These are phyloP conservation scores for Apiospora kogelbergensis DNA, from an alignment of 2,329 filamentous ascomycete species.

Conservation along the genomic window DNA sequence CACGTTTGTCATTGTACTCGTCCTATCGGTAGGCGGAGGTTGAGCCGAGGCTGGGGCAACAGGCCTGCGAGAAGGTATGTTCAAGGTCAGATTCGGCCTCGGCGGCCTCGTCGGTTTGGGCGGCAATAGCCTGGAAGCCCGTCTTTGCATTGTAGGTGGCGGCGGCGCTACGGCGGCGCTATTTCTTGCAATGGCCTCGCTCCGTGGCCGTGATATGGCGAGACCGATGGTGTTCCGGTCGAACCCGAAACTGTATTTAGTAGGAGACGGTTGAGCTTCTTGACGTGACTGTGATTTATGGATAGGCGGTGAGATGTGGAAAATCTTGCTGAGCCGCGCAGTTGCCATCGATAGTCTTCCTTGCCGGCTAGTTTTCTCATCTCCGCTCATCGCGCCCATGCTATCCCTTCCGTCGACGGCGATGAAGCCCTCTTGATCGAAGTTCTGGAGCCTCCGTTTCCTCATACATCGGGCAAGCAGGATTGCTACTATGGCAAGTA, in stretches of 20 bases:
- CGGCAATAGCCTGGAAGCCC: constrained; percentile 44
- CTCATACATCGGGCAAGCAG: constrained; percentile 43
- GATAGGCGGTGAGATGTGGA: constrained; percentile 44
- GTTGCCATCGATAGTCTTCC: constrained; percentile 16
- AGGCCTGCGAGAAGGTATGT: constrained; percentile 29
- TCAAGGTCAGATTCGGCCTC: constrained; percentile 43
- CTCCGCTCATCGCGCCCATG: constrained; percentile 23
- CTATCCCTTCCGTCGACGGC: constrained; percentile 37
- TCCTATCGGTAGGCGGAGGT: constrained; percentile 54
- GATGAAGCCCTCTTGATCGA: constrained; percentile 38
- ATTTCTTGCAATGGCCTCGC: constrained; percentile 17
- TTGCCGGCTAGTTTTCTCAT: not conserved
- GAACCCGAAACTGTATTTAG: constrained; percentile 10
- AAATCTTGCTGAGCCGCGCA: constrained; percentile 23
- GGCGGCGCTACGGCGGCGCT: constrained; percentile 16
- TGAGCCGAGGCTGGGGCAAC: constrained; percentile 35
- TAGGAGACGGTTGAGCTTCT: constrained; percentile 21
- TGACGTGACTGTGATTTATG: constrained; percentile 25
- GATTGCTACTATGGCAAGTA: constrained; percentile 49
- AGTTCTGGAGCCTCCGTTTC: constrained; percentile 37
- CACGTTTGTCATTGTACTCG: constrained; percentile 35
- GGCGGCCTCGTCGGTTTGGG: constrained; percentile 33
- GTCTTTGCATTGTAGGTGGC: constrained; percentile 28
- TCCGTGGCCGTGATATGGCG: constrained; percentile 40
- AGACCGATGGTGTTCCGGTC: constrained; percentile 42